Conservation (phyloP, 257 asterid genomes). For the Petunia axillaris region DNA sequence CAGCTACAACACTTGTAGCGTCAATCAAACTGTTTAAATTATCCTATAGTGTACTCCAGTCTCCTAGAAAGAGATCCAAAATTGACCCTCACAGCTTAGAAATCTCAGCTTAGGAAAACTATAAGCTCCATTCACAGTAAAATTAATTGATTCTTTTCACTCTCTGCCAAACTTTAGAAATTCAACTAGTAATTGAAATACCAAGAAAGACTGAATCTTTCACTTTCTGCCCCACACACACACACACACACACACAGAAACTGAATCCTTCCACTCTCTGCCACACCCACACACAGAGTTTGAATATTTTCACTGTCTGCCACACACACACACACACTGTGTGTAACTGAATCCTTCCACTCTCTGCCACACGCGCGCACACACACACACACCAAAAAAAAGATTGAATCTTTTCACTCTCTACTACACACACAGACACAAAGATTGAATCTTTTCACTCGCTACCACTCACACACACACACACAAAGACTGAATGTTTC, state of each 20-base stretch:
- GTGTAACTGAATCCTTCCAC: neutral
- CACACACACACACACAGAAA: too few species aligned
- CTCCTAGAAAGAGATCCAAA: neutral
- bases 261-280: too few species aligned
- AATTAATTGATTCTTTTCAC: neutral
- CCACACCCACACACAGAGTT: neutral
- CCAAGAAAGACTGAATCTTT: neutral
- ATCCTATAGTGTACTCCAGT: neutral
- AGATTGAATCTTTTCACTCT: neutral
- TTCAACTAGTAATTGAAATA: neutral
- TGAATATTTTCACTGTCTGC: neutral
- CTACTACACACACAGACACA: neutral
- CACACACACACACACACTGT: neutral
- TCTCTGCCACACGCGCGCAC: neutral
- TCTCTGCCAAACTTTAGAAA: neutral
- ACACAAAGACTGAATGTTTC: neutral
- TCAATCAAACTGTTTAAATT: conserved; percentile 7
- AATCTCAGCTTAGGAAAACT: neutral
- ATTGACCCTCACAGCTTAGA: neutral
- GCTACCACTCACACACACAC: neutral
- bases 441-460: neutral
- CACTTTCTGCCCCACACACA: neutral
- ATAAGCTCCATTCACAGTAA: neutral
- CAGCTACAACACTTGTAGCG: neutral
- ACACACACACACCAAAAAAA: neutral